Base-by-base conservation (phyloP, 257 asterid genomes). In the Ligustrum vulgare region DNA sequence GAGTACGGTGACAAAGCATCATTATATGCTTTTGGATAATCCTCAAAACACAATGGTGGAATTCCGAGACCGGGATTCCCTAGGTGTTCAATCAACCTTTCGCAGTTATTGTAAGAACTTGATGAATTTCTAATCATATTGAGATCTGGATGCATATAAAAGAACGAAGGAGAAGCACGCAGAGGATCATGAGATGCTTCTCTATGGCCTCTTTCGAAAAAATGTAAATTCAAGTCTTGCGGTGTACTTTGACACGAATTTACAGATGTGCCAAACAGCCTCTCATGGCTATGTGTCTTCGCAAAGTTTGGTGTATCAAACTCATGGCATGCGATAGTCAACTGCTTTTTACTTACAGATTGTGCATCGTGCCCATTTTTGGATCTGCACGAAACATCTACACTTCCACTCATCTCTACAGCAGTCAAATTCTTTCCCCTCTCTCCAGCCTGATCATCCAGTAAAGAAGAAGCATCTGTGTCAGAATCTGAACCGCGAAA, bases 21-120 rank as follows among this genome's bases (percentile, higher is more conserved):
- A 60, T 83, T 79, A 70, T 67, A 68, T 43, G 85, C 22, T 49
- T 49, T 67, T 70, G 82, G 77, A n/a, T 76, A 41, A 36, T 67
- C 73, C 83, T 79, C 72, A 32, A 79, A 83, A 78, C 77, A 68
- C 73, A 72, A 71, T 37, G 86, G 80, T 69, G 82, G 64, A 77
- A 72, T 33, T 70, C 69, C 49, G 1, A 82, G 82, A 68, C 69
- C 68, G 81, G 78, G 73, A 82, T 76, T 68, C 45, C 73, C 77
- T 16, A 75, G 60, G 74, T 75, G 79, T 36, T 80, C 85, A 37
- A 70, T 79, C 75, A 77, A 71, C 37, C 82, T 79, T 67, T 78
- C 75, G 23, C 39, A 58, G 39, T 68, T 67, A 69, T 72, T 77
- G 36, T 70, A 64, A 75, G 84, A 37, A 64, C 71, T 72, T 54